Percentiles rank a stretch among this genome's conserved stretches.
Conservation (phyloP, 305 asterid species). For the Plantago rigida region DNA sequence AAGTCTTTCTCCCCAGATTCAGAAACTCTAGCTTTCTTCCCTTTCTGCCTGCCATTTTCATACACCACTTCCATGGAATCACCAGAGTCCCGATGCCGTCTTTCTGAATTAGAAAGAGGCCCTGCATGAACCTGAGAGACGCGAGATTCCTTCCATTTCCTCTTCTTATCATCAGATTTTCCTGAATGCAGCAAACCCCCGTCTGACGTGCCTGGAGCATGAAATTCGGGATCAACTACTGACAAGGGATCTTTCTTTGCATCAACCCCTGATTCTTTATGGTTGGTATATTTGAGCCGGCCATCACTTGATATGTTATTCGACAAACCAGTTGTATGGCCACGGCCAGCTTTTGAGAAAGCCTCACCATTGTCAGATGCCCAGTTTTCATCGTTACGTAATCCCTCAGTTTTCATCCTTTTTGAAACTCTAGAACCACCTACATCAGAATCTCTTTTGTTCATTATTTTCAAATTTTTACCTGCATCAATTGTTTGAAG, state of each 20-base stretch:
- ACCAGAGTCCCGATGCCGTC: constrained; percentile 35
- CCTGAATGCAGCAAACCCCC: constrained; percentile 36
- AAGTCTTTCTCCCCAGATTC: constrained; percentile 53
- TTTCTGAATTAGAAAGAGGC: constrained; percentile 31
- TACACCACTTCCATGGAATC: constrained; percentile 34
- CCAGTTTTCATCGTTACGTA: constrained; percentile 46
- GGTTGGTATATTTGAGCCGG: constrained; percentile 31
- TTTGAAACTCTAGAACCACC: constrained; percentile 57
- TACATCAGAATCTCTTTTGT: constrained; percentile 46
- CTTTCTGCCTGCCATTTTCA: constrained; percentile 49
- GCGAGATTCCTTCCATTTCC: constrained; percentile 46
- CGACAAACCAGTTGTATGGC: constrained; percentile 39
- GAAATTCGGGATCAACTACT: constrained; percentile 31
- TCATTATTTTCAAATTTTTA: constrained; percentile 42
- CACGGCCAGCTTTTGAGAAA: constrained; percentile 44
- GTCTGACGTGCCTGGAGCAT: constrained; percentile 33
- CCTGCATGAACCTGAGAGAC: constrained; percentile 30
- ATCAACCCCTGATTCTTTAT: constrained; percentile 34
- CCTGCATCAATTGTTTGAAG: constrained; percentile 33
- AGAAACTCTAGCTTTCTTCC: constrained; percentile 65
- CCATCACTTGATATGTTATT: constrained; percentile 40
- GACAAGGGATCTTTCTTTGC: constrained; percentile 28
- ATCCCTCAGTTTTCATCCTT: constrained; percentile 56
- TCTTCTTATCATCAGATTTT: constrained; percentile 47
- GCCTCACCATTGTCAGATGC: constrained; percentile 45